Base-by-base conservation (phyloP, 306 rosid genomes). In the Medicago lupulina region DNA sequence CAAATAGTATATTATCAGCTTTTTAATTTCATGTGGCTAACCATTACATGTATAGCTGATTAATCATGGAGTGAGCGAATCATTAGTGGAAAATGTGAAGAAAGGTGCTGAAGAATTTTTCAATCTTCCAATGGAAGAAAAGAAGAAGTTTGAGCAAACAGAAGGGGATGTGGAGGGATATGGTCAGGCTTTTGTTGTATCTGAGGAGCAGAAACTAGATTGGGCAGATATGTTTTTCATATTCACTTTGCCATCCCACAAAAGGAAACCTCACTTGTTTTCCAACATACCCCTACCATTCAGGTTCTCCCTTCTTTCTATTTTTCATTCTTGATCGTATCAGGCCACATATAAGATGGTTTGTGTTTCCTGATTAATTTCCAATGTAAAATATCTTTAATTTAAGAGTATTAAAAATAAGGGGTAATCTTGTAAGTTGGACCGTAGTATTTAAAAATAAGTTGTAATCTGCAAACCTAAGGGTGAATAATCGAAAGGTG, bases 131-230 rank as follows among this genome's bases (percentile, higher is more conserved):
- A 51, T 34, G 18, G 75, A 71, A 53, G 75, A 71, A 9, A 71
- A 71, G 36, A 53, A 51, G 14, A 71, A 71, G 11, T 53, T 71
- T 34, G 18, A 12, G 49, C 49, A 71, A 25, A 53, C 0, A 53
- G 64, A 53, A 15, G 61, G 74, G 15, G 75, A 19, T 8, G 9
- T 44, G 3, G 82, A 88, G 67, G 89, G 86, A 12, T 87, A 81
- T 73, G 87, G 91, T 14, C 86, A 88, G 15, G 44, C 7, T 13
- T 85, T 81, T 81, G 86, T 85, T 6, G 44, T 85, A 4, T 88
- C 86, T 9, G 78, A 81, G 34, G 86, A 81, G 38, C 91, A 85
- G 50, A 85, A 16, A 64, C 17, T 64, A 64, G 49, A 39, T 64
- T 64, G 70, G 70, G 70, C 51, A 39, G 70, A 65, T 65, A 65